Evolutionary conservation across 805 yeast genomes (phyloP), one percentile per base, ranked within the genome.

Genomic region (Sporopachydermia lactativora): DNA sequence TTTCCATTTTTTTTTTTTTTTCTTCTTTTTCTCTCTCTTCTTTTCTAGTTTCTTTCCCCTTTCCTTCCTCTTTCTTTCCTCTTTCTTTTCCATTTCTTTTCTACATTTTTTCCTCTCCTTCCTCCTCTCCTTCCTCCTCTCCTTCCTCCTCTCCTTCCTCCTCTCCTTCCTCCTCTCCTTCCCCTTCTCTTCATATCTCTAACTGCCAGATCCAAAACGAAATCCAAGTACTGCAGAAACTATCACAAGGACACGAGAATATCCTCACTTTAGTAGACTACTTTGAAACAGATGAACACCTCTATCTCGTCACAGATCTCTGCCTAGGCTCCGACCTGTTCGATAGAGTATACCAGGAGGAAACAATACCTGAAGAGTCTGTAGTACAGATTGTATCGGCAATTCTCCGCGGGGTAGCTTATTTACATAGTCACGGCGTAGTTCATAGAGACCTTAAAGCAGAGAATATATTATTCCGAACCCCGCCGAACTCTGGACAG

Each of bases 361-460:
- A 68, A 3, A 60, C 64, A 38, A 60, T 74, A 41, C 64, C 61
- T 39, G 74, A 71, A 39, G 49, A 52, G 13, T 75, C 73, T 43
- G 73, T 76, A 1, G 64, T 61, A 6, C 65, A 65, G 4, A 65
- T 75, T 34, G 61, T 77, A 19, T 55, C 61, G 8, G 68, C 71
- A 42, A 58, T 80, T 16, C 54, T 72, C 2, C 64, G 72, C 5
- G 79, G 80, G 0, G 65, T 80, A 2, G 62, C 64, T 4, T 77
- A 75, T 49, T 57, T 80, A 42, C 86, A 79, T 50, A 43, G 50
- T 2, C 68, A 77, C 46, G 69, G 71, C 19, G 68, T 80, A 34
- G 78, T 77, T 4, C 88, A 80, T 51, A 66, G 88, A 37, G 88
- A 80, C 49, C 56, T 80, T 43, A 80, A 80, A 53, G 82, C 86